Evolutionary conservation across 306 rosid species (phyloP), one percentile per base, ranked within the genome.

Genomic region (Abrus pulchellus): DNA sequence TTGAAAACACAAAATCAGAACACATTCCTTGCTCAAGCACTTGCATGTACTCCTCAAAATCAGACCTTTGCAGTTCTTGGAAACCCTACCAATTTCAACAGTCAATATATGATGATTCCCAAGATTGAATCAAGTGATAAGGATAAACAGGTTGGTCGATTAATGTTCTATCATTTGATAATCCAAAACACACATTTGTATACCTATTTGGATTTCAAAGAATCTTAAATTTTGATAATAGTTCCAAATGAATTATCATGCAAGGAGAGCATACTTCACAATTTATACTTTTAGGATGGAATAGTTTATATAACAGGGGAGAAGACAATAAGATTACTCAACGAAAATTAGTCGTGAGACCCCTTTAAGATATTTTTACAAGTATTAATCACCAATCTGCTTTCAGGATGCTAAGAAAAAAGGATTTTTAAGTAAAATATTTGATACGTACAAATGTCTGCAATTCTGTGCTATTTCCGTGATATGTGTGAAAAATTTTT

Each of bases 71-170:
- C 32, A 61, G 29, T 47, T 78, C 68, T 68, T 44, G 78, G 78
- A 85, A 68, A 64, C 43, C 61, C 82, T 74, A 27, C 75, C 34
- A 61, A 75, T 33, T 41, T 3, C 45, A 33, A 27, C 49, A 63
- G 27, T 64, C 81, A 72, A 72, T 27, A 76, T 68, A 71, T n/a
- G 72, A 80, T 40, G 63, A 78, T 44, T 81, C 75, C 78, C 29
- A 44, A 13, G 5, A 67, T 57, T 43, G 86, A 82, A 80, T 43
- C 59, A 55, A 74, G 59, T 75, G 74, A 54, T 20, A 80, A 65
- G 7, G 72, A 80, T 80, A 75, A 33, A n/a, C 80, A 69, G 88
- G 91, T 85, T 76, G 68, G 87, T 57, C 63, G 40, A 82, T 63
- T 28, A 60, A 2, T 67, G 44, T 79, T 56, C 69, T 72, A 54